phyloP scores from a whole-genome alignment of 805 yeast genomes.

The Wickerhamia fluorescens region DNA sequence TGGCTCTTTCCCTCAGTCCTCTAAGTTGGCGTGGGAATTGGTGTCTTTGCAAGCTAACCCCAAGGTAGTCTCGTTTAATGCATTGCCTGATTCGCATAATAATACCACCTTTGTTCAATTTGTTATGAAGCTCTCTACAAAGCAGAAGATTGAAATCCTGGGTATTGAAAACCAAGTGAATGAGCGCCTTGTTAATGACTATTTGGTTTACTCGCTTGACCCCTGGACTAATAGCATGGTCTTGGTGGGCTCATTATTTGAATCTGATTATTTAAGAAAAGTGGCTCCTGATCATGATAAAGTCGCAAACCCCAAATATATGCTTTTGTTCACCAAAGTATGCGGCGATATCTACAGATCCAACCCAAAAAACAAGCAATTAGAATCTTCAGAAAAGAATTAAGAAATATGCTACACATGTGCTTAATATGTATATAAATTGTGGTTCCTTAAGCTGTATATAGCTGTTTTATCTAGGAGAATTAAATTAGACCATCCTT shows the following conservation, averaged over 20 bases:
- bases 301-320: constrained; percentile 10
- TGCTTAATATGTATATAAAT: background rate
- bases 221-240: constrained; percentile 32
- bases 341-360: constrained; percentile 37
- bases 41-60: constrained; percentile 65
- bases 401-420: background rate
- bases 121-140: constrained; percentile 30
- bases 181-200: constrained; percentile 26
- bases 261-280: constrained; percentile 28
- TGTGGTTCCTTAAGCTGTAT: background rate
- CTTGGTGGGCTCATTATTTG: constrained; percentile 36
- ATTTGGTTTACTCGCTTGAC: constrained; percentile 32
- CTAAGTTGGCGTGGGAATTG: constrained; percentile 70
- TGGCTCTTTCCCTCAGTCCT: constrained; percentile 44
- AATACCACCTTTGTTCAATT: constrained; percentile 32
- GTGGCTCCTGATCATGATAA: constrained; percentile 31
- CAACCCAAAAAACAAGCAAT: constrained; percentile 14
- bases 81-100: constrained; percentile 45
- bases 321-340: constrained; percentile 22
- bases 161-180: constrained; percentile 14
- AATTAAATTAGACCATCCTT: background rate
- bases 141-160: constrained; percentile 27
- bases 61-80: constrained; percentile 62
- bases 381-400: background rate
- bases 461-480: background rate